Percentiles rank a stretch among this genome's conserved stretches.
These are phyloP conservation scores for Combretum micranthum DNA, from an alignment of 345 rosid species.

Conservation along the genomic window DNA sequence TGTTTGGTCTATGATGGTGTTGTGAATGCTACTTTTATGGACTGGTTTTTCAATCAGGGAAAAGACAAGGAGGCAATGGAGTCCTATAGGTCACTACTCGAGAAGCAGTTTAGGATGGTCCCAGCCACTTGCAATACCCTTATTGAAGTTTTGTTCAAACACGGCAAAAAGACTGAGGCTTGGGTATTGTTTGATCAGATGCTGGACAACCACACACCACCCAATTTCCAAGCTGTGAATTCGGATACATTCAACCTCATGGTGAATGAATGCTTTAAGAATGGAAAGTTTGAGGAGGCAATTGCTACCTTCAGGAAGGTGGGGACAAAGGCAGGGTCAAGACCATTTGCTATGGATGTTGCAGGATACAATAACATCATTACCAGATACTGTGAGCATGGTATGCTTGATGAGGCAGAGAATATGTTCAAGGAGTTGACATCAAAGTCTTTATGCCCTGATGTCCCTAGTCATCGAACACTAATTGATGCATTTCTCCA, in stretches of 20 bases:
- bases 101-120: slow-evolving; percentile 70
- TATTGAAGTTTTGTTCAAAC: slow-evolving; percentile 69
- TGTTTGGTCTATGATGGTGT: slow-evolving; percentile 88
- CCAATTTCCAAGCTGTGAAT: slow-evolving; percentile 66
- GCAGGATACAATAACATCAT: slow-evolving; percentile 74
- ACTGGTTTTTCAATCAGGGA: slow-evolving; percentile 90
- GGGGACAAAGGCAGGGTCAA: slow-evolving; percentile 64
- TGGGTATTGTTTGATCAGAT: slow-evolving; percentile 66
- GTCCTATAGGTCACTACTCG: slow-evolving; percentile 64
- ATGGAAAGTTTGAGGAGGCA: slow-evolving; percentile 54
- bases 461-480: slow-evolving; percentile 62
- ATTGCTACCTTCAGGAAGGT: slow-evolving; percentile 55
- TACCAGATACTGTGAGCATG: slow-evolving; percentile 63
- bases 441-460: slow-evolving; percentile 61
- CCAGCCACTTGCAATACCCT: slow-evolving; percentile 82
- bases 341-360: slow-evolving; percentile 78
- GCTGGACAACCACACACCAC: slow-evolving; percentile 92
- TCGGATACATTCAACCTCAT: slow-evolving; percentile 75
- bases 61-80: slow-evolving; percentile 82
- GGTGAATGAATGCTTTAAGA: slow-evolving; percentile 93
- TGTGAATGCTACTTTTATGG: slow-evolving; percentile 82
- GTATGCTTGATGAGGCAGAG: slow-evolving; percentile 75
- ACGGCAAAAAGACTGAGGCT: slow-evolving; percentile 62
- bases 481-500: slow-evolving; percentile 73
- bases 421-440: slow-evolving; percentile 44